phyloP scores from a whole-genome alignment of 1,284 basidiomycete species.

The Stereum hirsutum region DNA sequence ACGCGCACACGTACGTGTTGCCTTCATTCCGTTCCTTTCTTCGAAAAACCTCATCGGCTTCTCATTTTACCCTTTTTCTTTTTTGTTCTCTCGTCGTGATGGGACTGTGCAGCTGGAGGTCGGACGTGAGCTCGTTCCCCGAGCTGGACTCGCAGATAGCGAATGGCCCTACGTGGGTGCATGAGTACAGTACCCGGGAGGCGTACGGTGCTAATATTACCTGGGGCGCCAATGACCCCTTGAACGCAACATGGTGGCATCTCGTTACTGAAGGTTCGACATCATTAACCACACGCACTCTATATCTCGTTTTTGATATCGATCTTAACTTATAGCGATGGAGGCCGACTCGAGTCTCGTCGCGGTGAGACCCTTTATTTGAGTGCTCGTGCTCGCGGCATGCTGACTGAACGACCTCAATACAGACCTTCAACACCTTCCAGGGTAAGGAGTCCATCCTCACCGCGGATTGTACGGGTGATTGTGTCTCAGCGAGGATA shows the following conservation, averaged over 20 bases:
- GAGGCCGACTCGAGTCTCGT: conserved; percentile 47
- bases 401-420: conserved; percentile 1
- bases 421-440: conserved; percentile 55
- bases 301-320: neutral
- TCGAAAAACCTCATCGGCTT: too few species aligned
- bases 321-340: conserved; percentile 39
- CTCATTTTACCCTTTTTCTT: too few species aligned
- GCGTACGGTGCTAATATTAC: conserved; percentile 56
- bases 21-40: too few species aligned
- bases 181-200: conserved; percentile 67
- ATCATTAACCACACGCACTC: neutral
- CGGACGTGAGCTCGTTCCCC: conserved; percentile 49
- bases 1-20: conserved; percentile 67
- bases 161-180: conserved; percentile 56
- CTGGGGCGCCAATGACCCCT: conserved; percentile 60
- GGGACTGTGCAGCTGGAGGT: conserved; percentile 42
- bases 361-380: conserved; percentile 28
- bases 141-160: conserved; percentile 42
- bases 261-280: conserved; percentile 61
- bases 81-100: too few species aligned
- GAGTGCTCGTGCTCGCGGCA: neutral
- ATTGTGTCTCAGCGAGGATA: conserved; percentile 59
- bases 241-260: conserved; percentile 85
- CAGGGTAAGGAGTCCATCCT: conserved; percentile 63
- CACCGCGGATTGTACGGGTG: conserved; percentile 46